phyloP scores from a whole-genome alignment of 106 monocot genomes.

The Cymbidium sinense region DNA sequence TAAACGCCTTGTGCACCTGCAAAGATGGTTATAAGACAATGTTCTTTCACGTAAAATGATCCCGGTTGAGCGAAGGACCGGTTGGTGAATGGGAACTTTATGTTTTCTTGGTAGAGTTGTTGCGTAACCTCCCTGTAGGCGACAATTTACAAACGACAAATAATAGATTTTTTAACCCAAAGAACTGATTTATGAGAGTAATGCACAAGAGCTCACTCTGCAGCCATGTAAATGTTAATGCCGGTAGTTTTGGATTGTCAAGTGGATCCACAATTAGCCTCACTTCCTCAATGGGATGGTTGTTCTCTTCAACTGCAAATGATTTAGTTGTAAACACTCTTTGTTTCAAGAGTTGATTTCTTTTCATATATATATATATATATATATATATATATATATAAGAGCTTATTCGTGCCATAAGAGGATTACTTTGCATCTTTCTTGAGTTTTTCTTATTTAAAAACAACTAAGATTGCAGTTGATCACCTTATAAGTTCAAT shows the following conservation, averaged over 20 bases:
- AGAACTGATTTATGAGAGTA: constrained; percentile 16
- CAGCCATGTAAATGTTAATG: constrained; percentile 15
- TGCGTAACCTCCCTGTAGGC: constrained; percentile 17
- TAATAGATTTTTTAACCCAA: neutral
- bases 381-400: no score
- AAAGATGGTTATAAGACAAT: constrained; percentile 16
- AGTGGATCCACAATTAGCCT: constrained; percentile 9
- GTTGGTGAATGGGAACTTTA: constrained; percentile 6
- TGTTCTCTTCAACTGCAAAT: constrained; percentile 10
- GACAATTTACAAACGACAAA: constrained; percentile 6
- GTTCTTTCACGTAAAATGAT: constrained; percentile 23
- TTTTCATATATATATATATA: no score
- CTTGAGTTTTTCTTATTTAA: no score
- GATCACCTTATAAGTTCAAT: no score
- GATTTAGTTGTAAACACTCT: no score
- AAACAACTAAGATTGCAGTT: no score
- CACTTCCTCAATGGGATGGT: constrained; percentile 21
- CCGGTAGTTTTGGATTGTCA: constrained; percentile 10
- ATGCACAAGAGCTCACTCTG: constrained; percentile 5
- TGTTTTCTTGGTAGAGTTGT: constrained; percentile 7
- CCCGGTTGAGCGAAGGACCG: constrained; percentile 19
- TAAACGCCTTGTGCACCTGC: constrained; percentile 4
- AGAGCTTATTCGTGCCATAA: no score
- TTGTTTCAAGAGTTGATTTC: no score
- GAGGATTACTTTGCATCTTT: no score